Base-by-base conservation (phyloP, 768 basidiomycete genomes). In the Candolleomyces efflorescens region DNA sequence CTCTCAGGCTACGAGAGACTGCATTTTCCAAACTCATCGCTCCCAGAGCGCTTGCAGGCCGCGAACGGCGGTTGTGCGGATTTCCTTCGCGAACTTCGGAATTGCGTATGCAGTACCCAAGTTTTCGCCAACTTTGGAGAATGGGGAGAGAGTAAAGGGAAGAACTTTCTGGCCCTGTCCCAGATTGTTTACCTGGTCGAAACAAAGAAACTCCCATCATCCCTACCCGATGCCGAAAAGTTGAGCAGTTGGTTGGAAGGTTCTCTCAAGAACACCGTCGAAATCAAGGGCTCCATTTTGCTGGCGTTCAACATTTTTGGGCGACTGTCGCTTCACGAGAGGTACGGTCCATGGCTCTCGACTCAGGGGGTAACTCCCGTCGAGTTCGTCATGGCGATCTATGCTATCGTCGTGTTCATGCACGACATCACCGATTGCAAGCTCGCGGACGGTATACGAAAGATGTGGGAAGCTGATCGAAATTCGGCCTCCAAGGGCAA, bases 1-100 rank as follows among this genome's bases (percentile, higher is more conserved):
- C 54, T n/a, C n/a, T n/a, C n/a, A n/a, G 11, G 45, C 51, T 24
- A 17, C 13, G 38, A 32, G 3, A 53, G 36, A 4, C 13, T 46
- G 38, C 12, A 39, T 13, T 57, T 37, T 1, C 22, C 37, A 37
- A 37, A 54, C 55, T 59, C 10, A 63, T 32, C 26, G 45, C 22
- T 12, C 32, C 18, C 17, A 53, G 89, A 91, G 65, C 86, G 86
- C 65, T 73, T 92, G 10, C 85, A 88, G 65, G 88, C 89, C 0
- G 73, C 83, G 55, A 81, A 74, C 52, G 81, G 83, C 0, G 76
- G 81, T 0, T 80, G 83, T 59, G 75, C 85, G 1, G 59, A 66
- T 0, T 84, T 90, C 65, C 76, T 89, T 12, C 85, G 86, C n/a
- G 70, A 75, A 13, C 58, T 92, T 2, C 77, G 84, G 50, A 65